Evolutionary conservation across 2,329 filamentous ascomycete genomes (phyloP), one percentile per base, ranked within the genome.

Genomic region (Alternaria solani): DNA sequence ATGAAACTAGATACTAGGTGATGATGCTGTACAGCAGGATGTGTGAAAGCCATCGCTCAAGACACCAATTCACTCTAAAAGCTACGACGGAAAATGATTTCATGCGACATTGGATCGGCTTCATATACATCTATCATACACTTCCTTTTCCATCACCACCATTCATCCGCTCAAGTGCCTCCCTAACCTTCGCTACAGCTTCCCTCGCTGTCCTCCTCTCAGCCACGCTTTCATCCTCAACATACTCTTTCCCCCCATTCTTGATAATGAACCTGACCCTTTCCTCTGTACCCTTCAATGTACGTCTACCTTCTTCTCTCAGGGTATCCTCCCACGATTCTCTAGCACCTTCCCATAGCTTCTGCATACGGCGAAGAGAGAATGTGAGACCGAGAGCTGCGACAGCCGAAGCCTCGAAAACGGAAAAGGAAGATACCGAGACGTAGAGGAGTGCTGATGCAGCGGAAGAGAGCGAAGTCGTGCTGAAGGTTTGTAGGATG

Each of bases 401-500:
- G n/a, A 89, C 79, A 3, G 85, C 86, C 38, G 86, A 83, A 5
- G 86, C 85, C 72, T 88, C 86, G 59, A 87, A 88, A 9, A 77
- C 55, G 3, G 82, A 82, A 7, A 84, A 81, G 0, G 83, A 79
- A 0, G 83, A 81, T 8, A 84, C 70, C 16, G 86, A 87, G 18
- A 86, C 65, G 72, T 86, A 88, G 4, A 87, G 81, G 56, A 88
- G 81, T 0, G 79, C 82, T 0, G 84, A 85, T 2, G 89, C 80
- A 0, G 85, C 85, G 11, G 83, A 82, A 52, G 72, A 81, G 61
- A 76, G 80, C 5, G 88, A 87, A 0, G 91, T 91, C 0, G 92
- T 92, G 53, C 88, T 90, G 0, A 92, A 80, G 0, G 91, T 91
- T 71, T 93, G 89, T 5, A 96, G 75, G 5, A 97, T 88, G 2